Evolutionary conservation across 2,329 filamentous ascomycete genomes (phyloP).

Genomic region (Penicillium sp.): DNA sequence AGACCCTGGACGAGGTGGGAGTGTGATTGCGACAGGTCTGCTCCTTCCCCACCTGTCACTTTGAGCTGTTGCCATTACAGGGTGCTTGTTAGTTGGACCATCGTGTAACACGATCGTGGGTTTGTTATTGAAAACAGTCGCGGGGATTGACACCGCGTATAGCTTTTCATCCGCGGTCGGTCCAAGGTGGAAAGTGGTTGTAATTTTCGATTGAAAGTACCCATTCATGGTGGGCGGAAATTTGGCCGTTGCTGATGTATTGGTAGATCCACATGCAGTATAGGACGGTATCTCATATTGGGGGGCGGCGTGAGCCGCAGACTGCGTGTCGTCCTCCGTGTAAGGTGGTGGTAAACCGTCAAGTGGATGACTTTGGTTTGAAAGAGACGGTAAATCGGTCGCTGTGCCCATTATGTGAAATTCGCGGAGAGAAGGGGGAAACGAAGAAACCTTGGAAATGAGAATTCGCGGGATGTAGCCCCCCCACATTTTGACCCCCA

Average conservation of each 20-base stretch:
- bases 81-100: slow-evolving; percentile 13
- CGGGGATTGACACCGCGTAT: slow-evolving; percentile 7
- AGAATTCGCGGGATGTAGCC: background rate
- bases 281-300: background rate
- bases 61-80: slow-evolving; percentile 8
- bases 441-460: no score
- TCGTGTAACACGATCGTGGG: slow-evolving; percentile 12
- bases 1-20: slow-evolving; percentile 1
- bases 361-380: background rate
- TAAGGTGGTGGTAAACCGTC: background rate
- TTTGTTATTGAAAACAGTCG: slow-evolving; percentile 9
- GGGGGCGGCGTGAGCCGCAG: background rate
- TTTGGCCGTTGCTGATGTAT: slow-evolving; percentile 5
- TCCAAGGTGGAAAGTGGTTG: slow-evolving; percentile 16
- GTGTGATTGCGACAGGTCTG: slow-evolving; percentile 5
- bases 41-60: slow-evolving; percentile 14
- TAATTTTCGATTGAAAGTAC: slow-evolving; percentile 16
- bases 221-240: slow-evolving; percentile 16
- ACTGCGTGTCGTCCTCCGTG: background rate
- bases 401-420: background rate
- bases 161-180: slow-evolving; percentile 14
- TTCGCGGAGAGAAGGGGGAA: background rate
- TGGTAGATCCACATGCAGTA: background rate
- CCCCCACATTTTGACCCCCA: background rate
- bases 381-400: background rate